Evolutionary conservation across 2,329 filamentous ascomycete species (phyloP), one percentile per base, ranked within the genome.

Genomic region (Lachnellula subtilissima): DNA sequence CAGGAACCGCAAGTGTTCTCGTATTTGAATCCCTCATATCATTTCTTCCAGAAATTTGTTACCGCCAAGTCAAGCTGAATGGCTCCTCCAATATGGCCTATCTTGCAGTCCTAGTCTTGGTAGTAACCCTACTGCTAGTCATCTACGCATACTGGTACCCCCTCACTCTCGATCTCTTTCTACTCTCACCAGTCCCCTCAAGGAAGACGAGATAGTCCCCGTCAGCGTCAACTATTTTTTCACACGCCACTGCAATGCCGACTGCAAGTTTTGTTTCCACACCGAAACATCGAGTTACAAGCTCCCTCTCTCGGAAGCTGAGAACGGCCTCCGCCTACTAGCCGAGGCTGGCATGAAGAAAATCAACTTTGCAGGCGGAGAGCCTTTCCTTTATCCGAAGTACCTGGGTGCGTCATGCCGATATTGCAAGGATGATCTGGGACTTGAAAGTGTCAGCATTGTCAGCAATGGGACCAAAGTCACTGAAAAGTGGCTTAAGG

Each of bases 211-310:
- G 2, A 42, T 42, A 15, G 39, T 48, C 72, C 73, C 56, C 14
- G 57, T 78, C 37, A 76, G 74, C 0, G 76, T 79, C 43, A 79
- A 78, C 62, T 79, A 76, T 61, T 69, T 73, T 62, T 75, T 75
- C 60, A 72, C 74, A 0, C 70, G 76, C n/a, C 71, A 73, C 64
- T 79, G 76, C 65, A 79, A 78, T 67, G 72, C 75, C 25, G 65
- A 64, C 6, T 82, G 79, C 64, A 75, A 73, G 8, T 83, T 83
- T 69, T 83, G 79, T 66, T 83, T 83, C 70, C 79, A 83, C 65
- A 83, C 79, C 2, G 78, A 74, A 6, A 80, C 71, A 37, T 73
- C 73, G 1, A 78, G 75, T 2, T 67, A 77, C 63, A 72, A 77
- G 3, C 70, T 72, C 2, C 56, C 69, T 4, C 59, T 74, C n/a